A percentile compares a stretch with the other conserved stretches of the same genome.
Evolutionary conservation across 345 rosid species (phyloP).

Genomic region (Excoecaria agallocha): DNA sequence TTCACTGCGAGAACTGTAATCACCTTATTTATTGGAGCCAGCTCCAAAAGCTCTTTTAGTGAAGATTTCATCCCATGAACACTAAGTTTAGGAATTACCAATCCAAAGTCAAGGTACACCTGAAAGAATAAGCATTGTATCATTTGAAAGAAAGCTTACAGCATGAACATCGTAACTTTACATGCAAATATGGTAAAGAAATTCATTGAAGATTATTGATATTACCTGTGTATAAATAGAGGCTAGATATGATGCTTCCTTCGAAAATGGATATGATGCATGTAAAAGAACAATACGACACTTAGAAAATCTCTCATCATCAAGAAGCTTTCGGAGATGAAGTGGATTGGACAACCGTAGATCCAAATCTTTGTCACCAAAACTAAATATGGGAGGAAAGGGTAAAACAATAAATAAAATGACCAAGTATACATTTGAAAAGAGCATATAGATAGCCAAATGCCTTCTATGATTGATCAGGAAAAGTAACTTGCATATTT

Average conservation of each 20-base stretch:
- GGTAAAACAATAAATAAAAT: slow-evolving; percentile 9
- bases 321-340: slow-evolving; percentile 69
- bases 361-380: slow-evolving; percentile 94
- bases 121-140: slow-evolving; percentile 30
- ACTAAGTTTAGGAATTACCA: slow-evolving; percentile 90
- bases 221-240: slow-evolving; percentile 79
- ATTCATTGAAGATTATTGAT: slow-evolving; percentile 10
- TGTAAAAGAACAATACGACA: slow-evolving; percentile 80
- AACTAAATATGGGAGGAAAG: slow-evolving; percentile 37
- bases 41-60: slow-evolving; percentile 81
- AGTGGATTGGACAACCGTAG: slow-evolving; percentile 84
- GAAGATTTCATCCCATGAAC: slow-evolving; percentile 83
- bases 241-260: slow-evolving; percentile 86
- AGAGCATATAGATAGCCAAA: not conserved
- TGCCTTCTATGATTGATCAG: slow-evolving; percentile 2
- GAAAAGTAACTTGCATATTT: slow-evolving; percentile 13
- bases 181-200: not conserved
- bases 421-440: not conserved
- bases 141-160: slow-evolving; percentile 9
- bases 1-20: slow-evolving; percentile 12
- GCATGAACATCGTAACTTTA: not conserved
- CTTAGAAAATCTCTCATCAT: slow-evolving; percentile 69
- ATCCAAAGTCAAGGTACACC: slow-evolving; percentile 96
- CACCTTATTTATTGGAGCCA: slow-evolving; percentile 88
- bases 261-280: slow-evolving; percentile 93